Base-by-base conservation (phyloP, 1,284 basidiomycete species). In the Athelia sp. region DNA sequence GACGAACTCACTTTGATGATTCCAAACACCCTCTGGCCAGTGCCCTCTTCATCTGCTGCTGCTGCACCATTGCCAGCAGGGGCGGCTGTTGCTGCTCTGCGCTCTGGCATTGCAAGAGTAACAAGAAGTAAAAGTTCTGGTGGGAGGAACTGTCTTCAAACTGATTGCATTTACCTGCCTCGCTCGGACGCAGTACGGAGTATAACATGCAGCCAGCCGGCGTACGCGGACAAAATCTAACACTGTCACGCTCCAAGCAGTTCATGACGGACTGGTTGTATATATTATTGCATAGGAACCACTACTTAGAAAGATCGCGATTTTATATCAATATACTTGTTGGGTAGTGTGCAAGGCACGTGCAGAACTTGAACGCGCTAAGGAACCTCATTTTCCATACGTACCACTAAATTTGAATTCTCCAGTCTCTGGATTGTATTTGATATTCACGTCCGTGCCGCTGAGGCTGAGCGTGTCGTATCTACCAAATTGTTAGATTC, bases 321-420 rank as follows among this genome's bases (percentile, higher is more conserved):
- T n/a, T n/a, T n/a, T n/a, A n/a, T n/a, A n/a, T n/a, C n/a, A n/a
- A n/a, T n/a, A n/a, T n/a, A n/a, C n/a, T n/a, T n/a, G n/a, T 34
- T 34, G 32, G 32, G 11, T 11, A 34, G 11, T 34, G 32, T 11
- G 32, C n/a, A 34, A 11, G 11, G 32, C 11, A 34, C 32, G 32
- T 34, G 32, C 11, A 34, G 32, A 11, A 11, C 32, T 34, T 34
- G 32, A 34, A 34, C 32, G 11, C n/a, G 32, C 11, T 34, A 11
- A 34, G 32, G n/a, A n/a, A n/a, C 32, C 48, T 22, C 19, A 44
- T 23, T 26, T 52, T 14, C 51, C 51, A 40, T 52, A 52, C 15
- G 38, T 46, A n/a, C 51, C 51, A 36, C 51, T 53, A 23, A 54
- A 45, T 46, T 52, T 54, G 45, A 56, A 56, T 42, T 54, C 51